Base-by-base conservation (phyloP, 2,329 filamentous ascomycete genomes). In the Colletotrichum tanaceti region DNA sequence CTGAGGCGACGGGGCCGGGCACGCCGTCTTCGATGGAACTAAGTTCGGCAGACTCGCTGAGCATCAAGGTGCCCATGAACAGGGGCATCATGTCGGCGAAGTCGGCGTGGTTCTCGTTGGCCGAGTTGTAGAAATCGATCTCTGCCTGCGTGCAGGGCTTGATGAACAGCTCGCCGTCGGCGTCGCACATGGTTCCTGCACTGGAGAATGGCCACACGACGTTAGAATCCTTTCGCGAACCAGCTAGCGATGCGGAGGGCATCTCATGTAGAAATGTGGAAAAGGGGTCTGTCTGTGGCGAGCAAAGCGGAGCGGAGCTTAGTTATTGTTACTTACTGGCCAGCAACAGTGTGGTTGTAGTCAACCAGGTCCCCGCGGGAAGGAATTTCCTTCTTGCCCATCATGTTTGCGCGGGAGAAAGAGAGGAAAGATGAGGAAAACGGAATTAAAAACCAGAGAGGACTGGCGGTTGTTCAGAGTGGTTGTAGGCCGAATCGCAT, bases 61-160 rank as follows among this genome's bases (percentile, higher is more conserved):
- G 87, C 35, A 84, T 82, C 57, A 99, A 84, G 2, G 90, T 92
- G 68, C 96, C 96, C 80, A 97, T 89, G 80, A 90, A 98, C 5
- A 89, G 86, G 53, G 96, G 95, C 85, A 98, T 95, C 74, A 95
- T 87, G 28, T 90, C 87, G 58, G 90, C 87, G 74, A 98, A 93
- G 2, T 90, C 88, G 38, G 89, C 88, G 76, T 97, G 91, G 24
- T 85, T 80, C 41, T 86, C 80, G 59, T 80, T 79, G 35, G 90
- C 90, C 46, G 89, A 88, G 77, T 97, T 89, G 84, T 99, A 99
- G 79, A 99, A 99, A 52, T 89, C 86, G 74, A 98, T 89, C 81
- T 99, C 96, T 71, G 90, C 86, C 71, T 89, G 82, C 0, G 93
- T 97, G 79, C 95, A 98, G 20, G 96, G 96, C 81, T 99, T 99